A percentile compares a stretch with the other conserved stretches of the same genome.
Evolutionary conservation across 2,329 filamentous ascomycete species (phyloP).

Genomic region (Diaporthe sp.): DNA sequence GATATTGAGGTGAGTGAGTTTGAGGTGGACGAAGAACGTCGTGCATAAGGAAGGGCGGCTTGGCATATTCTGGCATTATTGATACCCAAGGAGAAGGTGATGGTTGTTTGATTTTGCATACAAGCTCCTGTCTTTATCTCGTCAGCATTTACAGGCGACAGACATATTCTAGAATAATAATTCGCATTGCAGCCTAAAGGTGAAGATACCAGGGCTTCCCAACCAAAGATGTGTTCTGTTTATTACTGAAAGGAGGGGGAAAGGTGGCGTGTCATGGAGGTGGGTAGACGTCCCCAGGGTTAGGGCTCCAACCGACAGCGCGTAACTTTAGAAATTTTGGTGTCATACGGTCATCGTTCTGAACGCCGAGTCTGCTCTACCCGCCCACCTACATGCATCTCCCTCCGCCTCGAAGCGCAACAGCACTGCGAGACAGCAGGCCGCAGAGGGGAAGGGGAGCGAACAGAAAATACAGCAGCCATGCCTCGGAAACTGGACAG

Average conservation of each 20-base stretch:
- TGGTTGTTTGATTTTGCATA: not conserved
- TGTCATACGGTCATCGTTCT: constrained; percentile 1
- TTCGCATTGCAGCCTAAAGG: not conserved
- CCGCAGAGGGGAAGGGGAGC: constrained; percentile 13
- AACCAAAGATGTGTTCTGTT: not conserved
- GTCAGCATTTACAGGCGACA: not conserved
- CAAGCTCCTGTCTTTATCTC: not conserved
- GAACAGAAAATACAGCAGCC: not conserved
- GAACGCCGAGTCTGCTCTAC: not conserved
- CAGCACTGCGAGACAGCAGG: constrained; percentile 10
- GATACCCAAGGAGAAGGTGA: not conserved
- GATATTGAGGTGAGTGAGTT: not conserved
- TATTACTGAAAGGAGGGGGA: no score
- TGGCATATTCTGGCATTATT: not conserved
- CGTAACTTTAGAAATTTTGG: constrained; percentile 26
- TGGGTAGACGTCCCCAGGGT: not conserved
- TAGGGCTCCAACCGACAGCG: not conserved
- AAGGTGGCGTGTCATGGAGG: no score
- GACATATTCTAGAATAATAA: not conserved
- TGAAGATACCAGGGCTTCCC: not conserved
- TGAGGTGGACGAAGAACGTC: not conserved
- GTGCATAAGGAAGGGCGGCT: not conserved
- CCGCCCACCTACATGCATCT: not conserved
- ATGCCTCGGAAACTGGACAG: constrained; percentile 34
- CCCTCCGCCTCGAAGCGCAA: not conserved